Percentiles rank a stretch among this genome's conserved stretches.
phyloP scores from a whole-genome alignment of 1,284 basidiomycete genomes.

The Neotropicomus parvogracilis region DNA sequence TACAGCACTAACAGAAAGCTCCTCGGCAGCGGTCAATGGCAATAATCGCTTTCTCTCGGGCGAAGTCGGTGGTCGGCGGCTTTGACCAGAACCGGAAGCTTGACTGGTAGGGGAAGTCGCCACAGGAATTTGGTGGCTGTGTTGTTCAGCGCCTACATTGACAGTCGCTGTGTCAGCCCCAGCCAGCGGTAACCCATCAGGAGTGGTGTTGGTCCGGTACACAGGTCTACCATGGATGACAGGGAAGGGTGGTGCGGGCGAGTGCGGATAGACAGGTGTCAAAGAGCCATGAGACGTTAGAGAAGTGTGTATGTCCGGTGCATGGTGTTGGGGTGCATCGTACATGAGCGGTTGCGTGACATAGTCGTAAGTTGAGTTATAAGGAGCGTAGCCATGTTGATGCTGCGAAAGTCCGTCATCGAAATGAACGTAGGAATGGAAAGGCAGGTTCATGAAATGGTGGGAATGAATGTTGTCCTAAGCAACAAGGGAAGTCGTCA shows the following conservation, averaged over 20 bases:
- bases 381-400: background rate
- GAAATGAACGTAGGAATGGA: background rate
- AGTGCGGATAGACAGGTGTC: background rate
- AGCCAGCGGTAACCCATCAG: background rate
- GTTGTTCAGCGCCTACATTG: background rate
- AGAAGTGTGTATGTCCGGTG: background rate
- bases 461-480: conserved; percentile 9
- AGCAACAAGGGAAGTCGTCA: background rate
- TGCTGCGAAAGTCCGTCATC: background rate
- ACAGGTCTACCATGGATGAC: background rate
- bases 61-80: conserved; percentile 14
- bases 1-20: conserved; percentile 21
- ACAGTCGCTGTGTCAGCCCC: conserved; percentile 6
- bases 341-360: background rate
- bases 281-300: conserved; percentile 4
- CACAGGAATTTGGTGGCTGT: conserved; percentile 25
- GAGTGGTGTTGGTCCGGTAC: background rate
- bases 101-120: conserved; percentile 7
- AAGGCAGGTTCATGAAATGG: background rate
- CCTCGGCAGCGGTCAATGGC: conserved; percentile 12
- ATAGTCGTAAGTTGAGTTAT: background rate
- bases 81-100: conserved; percentile 8
- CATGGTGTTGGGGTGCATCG: background rate
- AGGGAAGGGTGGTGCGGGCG: background rate
- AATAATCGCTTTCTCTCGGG: conserved; percentile 22